Percentiles rank a stretch among this genome's conserved stretches.
Conservation (phyloP, 2,329 filamentous ascomycete genomes). For the Zymoseptoria passerinii region DNA sequence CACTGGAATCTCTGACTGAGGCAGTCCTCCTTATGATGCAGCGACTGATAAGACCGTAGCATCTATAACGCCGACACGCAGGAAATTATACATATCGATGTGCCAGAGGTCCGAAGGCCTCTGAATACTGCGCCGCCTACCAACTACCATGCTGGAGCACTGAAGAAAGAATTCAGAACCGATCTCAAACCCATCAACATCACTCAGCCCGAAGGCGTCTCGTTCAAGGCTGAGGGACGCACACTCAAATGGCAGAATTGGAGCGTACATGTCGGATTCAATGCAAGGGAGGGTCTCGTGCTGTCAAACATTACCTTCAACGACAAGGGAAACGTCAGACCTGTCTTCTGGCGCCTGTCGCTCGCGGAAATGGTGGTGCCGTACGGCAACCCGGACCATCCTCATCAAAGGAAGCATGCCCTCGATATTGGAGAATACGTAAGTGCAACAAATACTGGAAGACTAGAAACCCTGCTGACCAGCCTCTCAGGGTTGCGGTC, state of each 20-base stretch:
- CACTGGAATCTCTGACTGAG: neutral
- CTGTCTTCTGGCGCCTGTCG: conserved; percentile 81
- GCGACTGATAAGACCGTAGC: neutral
- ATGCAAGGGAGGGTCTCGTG: conserved; percentile 86
- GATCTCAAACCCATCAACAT: conserved; percentile 83
- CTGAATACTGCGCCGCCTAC: conserved; percentile 62
- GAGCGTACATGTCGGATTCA: conserved; percentile 89
- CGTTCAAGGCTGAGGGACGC: conserved; percentile 67
- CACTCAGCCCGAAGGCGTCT: conserved; percentile 80
- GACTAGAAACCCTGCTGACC: conserved; percentile 27
- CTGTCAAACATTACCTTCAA: conserved; percentile 85
- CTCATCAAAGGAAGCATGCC: conserved; percentile 70
- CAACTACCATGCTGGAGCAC: conserved; percentile 69
- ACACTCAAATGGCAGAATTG: conserved; percentile 86
- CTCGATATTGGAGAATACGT: conserved; percentile 70
- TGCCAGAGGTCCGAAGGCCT: conserved; percentile 68
- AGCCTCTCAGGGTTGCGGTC: conserved; percentile 52
- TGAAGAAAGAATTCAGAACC: conserved; percentile 64
- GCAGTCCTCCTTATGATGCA: neutral
- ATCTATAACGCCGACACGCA: conserved; percentile 78
- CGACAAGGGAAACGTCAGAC: conserved; percentile 66
- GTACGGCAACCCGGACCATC: conserved; percentile 72
- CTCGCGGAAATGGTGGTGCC: conserved; percentile 92
- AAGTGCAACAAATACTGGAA: neutral
- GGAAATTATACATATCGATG: conserved; percentile 72